A percentile compares a stretch with the other conserved stretches of the same genome.
Evolutionary conservation across 805 yeast species (phyloP).

Genomic region (Ogataea glucozyma): DNA sequence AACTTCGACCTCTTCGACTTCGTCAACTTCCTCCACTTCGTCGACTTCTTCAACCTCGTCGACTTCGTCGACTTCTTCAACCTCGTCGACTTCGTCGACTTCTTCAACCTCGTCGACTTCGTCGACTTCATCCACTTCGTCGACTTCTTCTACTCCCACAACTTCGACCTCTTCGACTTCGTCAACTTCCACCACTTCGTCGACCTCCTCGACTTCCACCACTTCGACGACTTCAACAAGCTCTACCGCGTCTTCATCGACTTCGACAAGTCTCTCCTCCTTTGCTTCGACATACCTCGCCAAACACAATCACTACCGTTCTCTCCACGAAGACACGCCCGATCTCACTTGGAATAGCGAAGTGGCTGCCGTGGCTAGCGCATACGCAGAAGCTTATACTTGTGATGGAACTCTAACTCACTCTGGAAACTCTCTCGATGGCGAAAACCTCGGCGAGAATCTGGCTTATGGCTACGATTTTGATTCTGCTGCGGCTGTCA

Average conservation of each 20-base stretch:
- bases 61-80: constrained; percentile 24
- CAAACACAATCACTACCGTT: constrained; percentile 62
- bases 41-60: constrained; percentile 16
- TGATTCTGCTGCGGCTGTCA: constrained; percentile 52
- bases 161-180: constrained; percentile 1
- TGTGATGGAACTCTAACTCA: constrained; percentile 62
- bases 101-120: constrained; percentile 22
- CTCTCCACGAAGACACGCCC: constrained; percentile 48
- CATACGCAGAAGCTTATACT: constrained; percentile 54
- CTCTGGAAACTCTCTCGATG: constrained; percentile 51
- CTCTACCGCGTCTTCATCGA: constrained; percentile 3
- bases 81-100: constrained; percentile 27
- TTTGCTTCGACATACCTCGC: constrained; percentile 50
- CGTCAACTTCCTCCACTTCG: constrained; percentile 9
- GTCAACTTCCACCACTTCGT: constrained; percentile 2
- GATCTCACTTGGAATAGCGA: constrained; percentile 56
- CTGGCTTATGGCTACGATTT: constrained; percentile 69
- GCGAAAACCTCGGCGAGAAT: constrained; percentile 69
- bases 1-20: constrained; percentile 13
- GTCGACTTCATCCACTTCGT: constrained; percentile 26
- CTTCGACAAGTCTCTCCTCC: constrained; percentile 9
- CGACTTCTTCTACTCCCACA: constrained; percentile 25
- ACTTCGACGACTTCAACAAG: constrained; percentile 7
- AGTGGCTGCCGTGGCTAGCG: constrained; percentile 55
- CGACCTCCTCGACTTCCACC: constrained; percentile 5